Base-by-base conservation (phyloP, 306 rosid species). In the Spatholobus suberectus region DNA sequence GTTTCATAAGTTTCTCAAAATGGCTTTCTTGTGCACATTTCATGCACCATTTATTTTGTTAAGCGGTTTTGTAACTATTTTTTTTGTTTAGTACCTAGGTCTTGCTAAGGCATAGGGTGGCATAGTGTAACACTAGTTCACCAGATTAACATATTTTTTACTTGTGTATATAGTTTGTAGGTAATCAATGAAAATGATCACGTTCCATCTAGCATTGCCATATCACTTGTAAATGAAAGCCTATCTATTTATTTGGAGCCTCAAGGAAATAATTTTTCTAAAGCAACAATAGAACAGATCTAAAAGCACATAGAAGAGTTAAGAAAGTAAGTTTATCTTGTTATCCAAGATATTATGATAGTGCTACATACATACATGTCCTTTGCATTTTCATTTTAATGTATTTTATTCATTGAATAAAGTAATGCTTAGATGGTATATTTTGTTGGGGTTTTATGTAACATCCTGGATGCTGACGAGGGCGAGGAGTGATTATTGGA, bases 211-310 rank as follows among this genome's bases (percentile, higher is more conserved):
- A 86, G 88, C 43, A 81, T 73, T 35, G 82, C 79, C 21, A 78
- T 18, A 7, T 43, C 82, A 8, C 86, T 81, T 26, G 86, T 87
- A 43, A 84, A 84, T 68, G 88, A 84, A 70, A 81, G 32, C 82
- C 72, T 87, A n/a, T 87, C 88, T 73, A 88, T 84, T 52, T 87
- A 87, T 78, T 43, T 87, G 27, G 90, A 87, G 72, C 75, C 84
- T 73, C 82, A 77, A 59, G 86, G 86, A 55, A 5, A 57, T 27
- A 72, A 13, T 29, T 72, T 29, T 86, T 66, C 84, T 80, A 8
- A 87, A 73, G 77, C 82, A 32, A 82, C 78, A 76, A 80, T 27
- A 12, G 86, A 52, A 67, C 82, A 74, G 88, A 69, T 73, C 61
- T 78, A 77, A 86, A 87, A 87, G 84, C 49, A 9, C 13, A 84